Conservation (phyloP, 1,139 yeast genomes). For the Geotrichum bryndzae region DNA sequence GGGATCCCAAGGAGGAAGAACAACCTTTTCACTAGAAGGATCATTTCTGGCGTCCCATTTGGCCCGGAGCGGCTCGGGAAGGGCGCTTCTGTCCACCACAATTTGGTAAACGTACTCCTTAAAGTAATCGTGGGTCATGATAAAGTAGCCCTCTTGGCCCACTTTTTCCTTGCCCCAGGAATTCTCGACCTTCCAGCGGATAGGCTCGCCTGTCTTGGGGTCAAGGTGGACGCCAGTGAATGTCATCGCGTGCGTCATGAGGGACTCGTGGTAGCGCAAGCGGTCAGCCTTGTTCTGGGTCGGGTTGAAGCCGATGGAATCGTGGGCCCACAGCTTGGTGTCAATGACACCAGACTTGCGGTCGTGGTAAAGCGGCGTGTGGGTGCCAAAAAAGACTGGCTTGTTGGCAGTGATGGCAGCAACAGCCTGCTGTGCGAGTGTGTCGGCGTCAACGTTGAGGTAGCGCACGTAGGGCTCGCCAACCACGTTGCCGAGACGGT, state of each 20-base stretch:
- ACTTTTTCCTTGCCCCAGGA: conserved; percentile 73
- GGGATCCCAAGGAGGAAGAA: conserved; percentile 76
- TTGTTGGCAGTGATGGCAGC: conserved; percentile 62
- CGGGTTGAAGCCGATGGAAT: conserved; percentile 55
- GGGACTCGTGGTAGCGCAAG: conserved; percentile 49
- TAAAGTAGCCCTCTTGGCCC: conserved; percentile 68
- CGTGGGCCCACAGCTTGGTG: conserved; percentile 58
- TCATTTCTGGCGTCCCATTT: conserved; percentile 17
- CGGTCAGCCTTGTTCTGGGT: conserved; percentile 54
- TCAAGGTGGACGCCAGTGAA: conserved; percentile 66
- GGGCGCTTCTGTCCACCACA: conserved; percentile 46
- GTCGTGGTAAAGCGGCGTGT: conserved; percentile 66
- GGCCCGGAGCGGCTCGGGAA: conserved; percentile 41
- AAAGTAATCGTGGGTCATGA: conserved; percentile 80
- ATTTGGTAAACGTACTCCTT: conserved; percentile 79
- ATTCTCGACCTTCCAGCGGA: conserved; percentile 78
- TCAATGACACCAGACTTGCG: conserved; percentile 63
- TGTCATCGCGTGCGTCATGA: conserved; percentile 87
- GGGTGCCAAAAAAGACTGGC: conserved; percentile 81
- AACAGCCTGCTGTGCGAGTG: conserved; percentile 55
- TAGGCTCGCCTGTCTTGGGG: conserved; percentile 45
- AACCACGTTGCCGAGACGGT: conserved; percentile 63
- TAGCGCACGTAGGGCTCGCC: conserved; percentile 65
- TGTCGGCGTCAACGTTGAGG: conserved; percentile 57
- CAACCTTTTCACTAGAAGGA: conserved; percentile 39